phyloP scores from a whole-genome alignment of 1,284 basidiomycete species.

The Rhizoctonia solani region DNA sequence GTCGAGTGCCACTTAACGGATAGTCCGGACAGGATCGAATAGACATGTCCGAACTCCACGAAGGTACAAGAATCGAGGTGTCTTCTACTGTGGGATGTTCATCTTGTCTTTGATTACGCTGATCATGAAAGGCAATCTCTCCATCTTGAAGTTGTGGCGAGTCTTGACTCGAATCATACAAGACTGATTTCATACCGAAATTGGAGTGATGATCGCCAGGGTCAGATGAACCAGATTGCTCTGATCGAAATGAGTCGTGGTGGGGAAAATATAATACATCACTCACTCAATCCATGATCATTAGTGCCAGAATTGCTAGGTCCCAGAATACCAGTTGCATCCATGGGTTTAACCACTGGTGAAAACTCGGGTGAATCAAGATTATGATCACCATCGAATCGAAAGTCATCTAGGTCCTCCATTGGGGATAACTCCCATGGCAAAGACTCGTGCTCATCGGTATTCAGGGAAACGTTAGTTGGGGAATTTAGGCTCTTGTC shows the following conservation, averaged over 20 bases:
- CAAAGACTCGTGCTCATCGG: not conserved
- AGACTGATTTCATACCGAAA: not conserved
- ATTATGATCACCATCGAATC: not conserved
- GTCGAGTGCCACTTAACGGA: slow-evolving; percentile 12
- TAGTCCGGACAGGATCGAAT: not conserved
- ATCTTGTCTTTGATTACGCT: not conserved
- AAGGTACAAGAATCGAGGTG: not conserved
- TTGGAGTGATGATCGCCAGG: not conserved
- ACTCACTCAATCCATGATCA: not conserved
- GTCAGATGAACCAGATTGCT: not conserved
- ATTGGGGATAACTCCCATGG: not conserved
- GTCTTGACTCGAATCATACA: slow-evolving; percentile 5
- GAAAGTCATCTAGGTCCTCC: not conserved
- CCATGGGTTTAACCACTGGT: not conserved
- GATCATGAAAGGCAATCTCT: not conserved
- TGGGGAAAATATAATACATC: not conserved
- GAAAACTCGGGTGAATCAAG: not conserved
- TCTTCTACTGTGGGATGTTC: not conserved
- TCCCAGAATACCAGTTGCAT: not conserved
- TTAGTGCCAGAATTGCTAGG: not conserved
- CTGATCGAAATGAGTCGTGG: not conserved
- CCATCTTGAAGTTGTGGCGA: not conserved
- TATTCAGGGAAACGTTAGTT: no score
- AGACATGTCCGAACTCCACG: slow-evolving; percentile 8
- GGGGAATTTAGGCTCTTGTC: not conserved